Percentiles rank a stretch among this genome's conserved stretches.
Evolutionary conservation across 2,329 filamentous ascomycete species (phyloP).

Genomic region (Pyrenophora teres): DNA sequence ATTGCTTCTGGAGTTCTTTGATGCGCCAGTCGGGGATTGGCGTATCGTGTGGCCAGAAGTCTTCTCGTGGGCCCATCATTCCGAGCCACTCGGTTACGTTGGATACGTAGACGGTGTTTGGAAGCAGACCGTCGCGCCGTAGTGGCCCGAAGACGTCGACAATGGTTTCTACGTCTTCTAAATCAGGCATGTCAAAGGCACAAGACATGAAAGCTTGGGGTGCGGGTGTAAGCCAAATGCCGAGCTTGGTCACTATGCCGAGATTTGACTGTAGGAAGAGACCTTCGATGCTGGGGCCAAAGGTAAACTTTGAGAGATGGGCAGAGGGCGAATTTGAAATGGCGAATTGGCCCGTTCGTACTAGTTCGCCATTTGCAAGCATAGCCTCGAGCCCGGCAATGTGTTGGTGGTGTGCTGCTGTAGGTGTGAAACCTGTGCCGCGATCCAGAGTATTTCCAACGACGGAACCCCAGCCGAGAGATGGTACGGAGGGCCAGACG

Average conservation of each 20-base stretch:
- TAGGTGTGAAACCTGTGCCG: slow-evolving; percentile 50
- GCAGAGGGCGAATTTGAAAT: slow-evolving; percentile 43
- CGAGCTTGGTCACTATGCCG: slow-evolving; percentile 55
- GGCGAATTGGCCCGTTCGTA: slow-evolving; percentile 48
- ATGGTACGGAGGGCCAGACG: slow-evolving; percentile 42
- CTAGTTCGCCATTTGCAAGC: slow-evolving; percentile 41
- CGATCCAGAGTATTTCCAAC: slow-evolving; percentile 49
- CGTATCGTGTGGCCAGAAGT: slow-evolving; percentile 52
- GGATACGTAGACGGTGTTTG: slow-evolving; percentile 53
- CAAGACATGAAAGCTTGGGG: slow-evolving; percentile 56
- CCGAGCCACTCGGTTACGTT: slow-evolving; percentile 55
- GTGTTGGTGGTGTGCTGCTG: slow-evolving; percentile 45
- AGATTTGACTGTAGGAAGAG: slow-evolving; percentile 60
- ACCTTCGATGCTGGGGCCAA: slow-evolving; percentile 48
- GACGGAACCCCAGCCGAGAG: slow-evolving; percentile 43
- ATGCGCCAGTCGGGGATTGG: slow-evolving; percentile 54
- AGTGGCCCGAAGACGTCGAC: slow-evolving; percentile 53
- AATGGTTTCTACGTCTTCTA: slow-evolving; percentile 54
- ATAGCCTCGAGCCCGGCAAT: slow-evolving; percentile 47
- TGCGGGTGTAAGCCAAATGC: slow-evolving; percentile 40
- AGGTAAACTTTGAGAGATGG: slow-evolving; percentile 8
- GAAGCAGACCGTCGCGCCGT: slow-evolving; percentile 51
- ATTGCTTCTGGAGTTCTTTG: slow-evolving; percentile 51
- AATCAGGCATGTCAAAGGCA: slow-evolving; percentile 53
- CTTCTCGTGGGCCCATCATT: slow-evolving; percentile 51